Evolutionary conservation across 805 yeast genomes (phyloP).

Genomic region (Hemisphaericaspora nanyangensis): DNA sequence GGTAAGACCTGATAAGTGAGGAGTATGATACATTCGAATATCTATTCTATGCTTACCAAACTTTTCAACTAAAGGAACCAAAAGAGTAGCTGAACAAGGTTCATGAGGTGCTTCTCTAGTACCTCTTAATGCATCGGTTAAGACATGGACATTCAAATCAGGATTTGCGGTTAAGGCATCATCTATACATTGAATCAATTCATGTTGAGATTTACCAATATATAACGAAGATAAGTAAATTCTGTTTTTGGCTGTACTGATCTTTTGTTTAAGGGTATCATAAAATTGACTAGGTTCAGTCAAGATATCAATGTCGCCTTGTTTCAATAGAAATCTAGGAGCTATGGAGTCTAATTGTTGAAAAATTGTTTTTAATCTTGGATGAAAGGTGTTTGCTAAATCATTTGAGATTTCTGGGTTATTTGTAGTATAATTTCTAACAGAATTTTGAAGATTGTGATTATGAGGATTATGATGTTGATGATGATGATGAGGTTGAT

Average conservation of each 20-base stretch:
- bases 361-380: slow-evolving; percentile 39
- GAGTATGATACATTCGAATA: slow-evolving; percentile 84
- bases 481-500: too few relatives aligned
- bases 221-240: slow-evolving; percentile 83
- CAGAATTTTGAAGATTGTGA: too few relatives aligned
- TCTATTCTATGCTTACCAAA: slow-evolving; percentile 69
- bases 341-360: slow-evolving; percentile 59
- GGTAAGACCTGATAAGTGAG: slow-evolving; percentile 68
- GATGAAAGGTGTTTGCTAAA: slow-evolving; percentile 32
- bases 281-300: slow-evolving; percentile 74
- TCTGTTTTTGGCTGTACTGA: slow-evolving; percentile 55
- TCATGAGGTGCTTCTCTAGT: slow-evolving; percentile 85
- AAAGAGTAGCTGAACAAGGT: slow-evolving; percentile 66
- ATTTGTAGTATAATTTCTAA: slow-evolving; percentile 22
- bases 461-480: too few relatives aligned
- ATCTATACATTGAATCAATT: slow-evolving; percentile 60
- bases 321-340: slow-evolving; percentile 60
- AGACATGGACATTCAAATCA: slow-evolving; percentile 61
- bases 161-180: slow-evolving; percentile 58
- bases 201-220: slow-evolving; percentile 78
- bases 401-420: slow-evolving; percentile 17
- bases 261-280: slow-evolving; percentile 55
- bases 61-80: slow-evolving; percentile 61
- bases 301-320: slow-evolving; percentile 58
- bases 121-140: slow-evolving; percentile 86